Conservation (phyloP, 2,329 filamentous ascomycete species). For the Massarina eburnea region DNA sequence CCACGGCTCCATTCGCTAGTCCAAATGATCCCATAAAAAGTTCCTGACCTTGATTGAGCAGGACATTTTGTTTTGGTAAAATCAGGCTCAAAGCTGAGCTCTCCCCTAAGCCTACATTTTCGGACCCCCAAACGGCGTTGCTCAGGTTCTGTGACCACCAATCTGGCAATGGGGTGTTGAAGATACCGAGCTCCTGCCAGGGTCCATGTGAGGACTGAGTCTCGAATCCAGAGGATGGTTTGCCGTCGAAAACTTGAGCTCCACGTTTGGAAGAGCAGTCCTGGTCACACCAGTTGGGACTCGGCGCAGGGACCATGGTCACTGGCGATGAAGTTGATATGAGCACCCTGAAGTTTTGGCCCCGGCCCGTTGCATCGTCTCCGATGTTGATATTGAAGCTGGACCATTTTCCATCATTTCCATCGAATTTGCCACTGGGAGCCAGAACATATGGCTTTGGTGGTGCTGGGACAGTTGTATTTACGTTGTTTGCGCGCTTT, state of each 20-base stretch:
- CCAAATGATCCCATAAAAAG: constrained; percentile 39
- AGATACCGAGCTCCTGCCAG: constrained; percentile 20
- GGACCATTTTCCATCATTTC: constrained; percentile 47
- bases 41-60: constrained; percentile 15
- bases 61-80: constrained; percentile 21
- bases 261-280: constrained; percentile 35
- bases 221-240: constrained; percentile 24
- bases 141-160: constrained; percentile 18
- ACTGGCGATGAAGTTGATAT: constrained; percentile 33
- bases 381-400: constrained; percentile 45
- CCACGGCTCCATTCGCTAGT: constrained; percentile 17
- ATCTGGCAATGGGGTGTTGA: constrained; percentile 18
- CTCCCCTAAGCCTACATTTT: constrained; percentile 31
- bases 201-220: constrained; percentile 4
- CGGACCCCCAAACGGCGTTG: constrained; percentile 17
- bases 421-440: constrained; percentile 33
- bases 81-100: constrained; percentile 16
- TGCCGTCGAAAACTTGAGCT: constrained; percentile 17
- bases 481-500: constrained; percentile 23
- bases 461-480: constrained; percentile 9
- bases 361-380: constrained; percentile 22
- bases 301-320: constrained; percentile 26
- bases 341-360: constrained; percentile 41
- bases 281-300: constrained; percentile 28
- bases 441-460: constrained; percentile 16